phyloP scores from a whole-genome alignment of 768 basidiomycete species.

The Boletus rubroflammeus region DNA sequence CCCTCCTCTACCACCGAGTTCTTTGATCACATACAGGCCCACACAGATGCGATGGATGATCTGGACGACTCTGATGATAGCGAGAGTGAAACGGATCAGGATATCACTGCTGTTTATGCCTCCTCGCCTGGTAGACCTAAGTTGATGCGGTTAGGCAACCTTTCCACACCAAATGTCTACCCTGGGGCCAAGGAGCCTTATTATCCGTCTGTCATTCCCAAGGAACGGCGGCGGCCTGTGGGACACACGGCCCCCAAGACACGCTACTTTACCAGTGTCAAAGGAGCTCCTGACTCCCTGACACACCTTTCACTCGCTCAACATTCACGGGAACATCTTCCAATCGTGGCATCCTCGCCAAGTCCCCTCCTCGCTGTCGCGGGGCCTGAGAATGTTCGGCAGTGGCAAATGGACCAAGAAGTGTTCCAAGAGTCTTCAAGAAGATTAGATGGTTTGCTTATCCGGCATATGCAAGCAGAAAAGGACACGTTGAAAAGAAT shows the following conservation, averaged over 20 bases:
- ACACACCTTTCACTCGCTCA: conserved; percentile 33
- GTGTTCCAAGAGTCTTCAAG: conserved; percentile 53
- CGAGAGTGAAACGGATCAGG: conserved; percentile 38
- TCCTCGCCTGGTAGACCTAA: conserved; percentile 33
- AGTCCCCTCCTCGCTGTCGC: conserved; percentile 15
- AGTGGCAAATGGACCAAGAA: conserved; percentile 31
- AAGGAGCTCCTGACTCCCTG: conserved; percentile 31
- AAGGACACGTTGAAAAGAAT: conserved; percentile 77
- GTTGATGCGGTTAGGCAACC: conserved; percentile 64
- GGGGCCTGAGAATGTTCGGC: conserved; percentile 23
- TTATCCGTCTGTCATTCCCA: conserved; percentile 33
- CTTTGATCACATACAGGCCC: conserved; percentile 70
- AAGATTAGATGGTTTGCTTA: conserved; percentile 74
- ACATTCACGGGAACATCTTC: conserved; percentile 43
- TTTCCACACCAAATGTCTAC: conserved; percentile 63
- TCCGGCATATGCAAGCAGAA: conserved; percentile 81
- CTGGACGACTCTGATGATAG: conserved; percentile 56
- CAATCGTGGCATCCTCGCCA: conserved; percentile 10
- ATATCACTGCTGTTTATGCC: conserved; percentile 30
- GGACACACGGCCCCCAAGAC: conserved; percentile 44
- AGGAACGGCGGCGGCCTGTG: conserved; percentile 47
- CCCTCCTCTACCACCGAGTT: conserved; percentile 67
- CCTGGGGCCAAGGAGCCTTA: conserved; percentile 36
- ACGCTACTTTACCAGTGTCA: conserved; percentile 48
- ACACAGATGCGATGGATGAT: conserved; percentile 72